Base-by-base conservation (phyloP, 108 stramenopile genomes). In the Cyclotella atomus region DNA sequence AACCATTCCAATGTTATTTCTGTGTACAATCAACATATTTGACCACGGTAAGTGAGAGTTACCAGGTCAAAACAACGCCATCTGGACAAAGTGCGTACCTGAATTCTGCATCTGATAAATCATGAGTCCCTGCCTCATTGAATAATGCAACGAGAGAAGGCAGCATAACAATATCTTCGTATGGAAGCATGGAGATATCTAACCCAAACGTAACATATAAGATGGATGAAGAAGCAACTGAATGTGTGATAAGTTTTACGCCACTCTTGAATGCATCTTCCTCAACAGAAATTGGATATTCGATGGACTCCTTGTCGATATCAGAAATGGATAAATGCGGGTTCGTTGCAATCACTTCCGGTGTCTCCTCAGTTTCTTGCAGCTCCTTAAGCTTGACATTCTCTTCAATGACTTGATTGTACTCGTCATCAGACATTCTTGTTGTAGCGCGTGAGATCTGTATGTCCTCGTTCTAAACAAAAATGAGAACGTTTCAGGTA, bases 181-280 rank as follows among this genome's bases (percentile, higher is more conserved):
- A 87, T 19, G 80, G 84, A 60, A 97, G 33, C 65, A 71, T 83
- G 44, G 89, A 89, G 32, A 94, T 68, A 75, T 97, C 96, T 16
- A 97, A 56, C 1, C 89, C 90, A 49, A 94, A 81, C 74, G 95
- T 91, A 30, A 94, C 79, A 71, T 97, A 97, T 9, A 90, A 74
- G 67, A 97, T 94, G 28, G 94, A 94, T 54, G 83, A 84, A 55
- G 85, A 92, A 52, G 86, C 66, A 23, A 97, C 70, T 23, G 72
- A 80, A 67, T 95, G 90, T 23, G 72, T 71, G 21, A 94, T 64
- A 47, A 95, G 59, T 46, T 69, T 79, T 29, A 91, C 74, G 25
- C 88, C 91, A 46, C 89, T 75, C 32, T 77, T 83, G 36, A 73
- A 78, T 9, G 74, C 67, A 70, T 90, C 79, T 3, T 81, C 59